Percentiles rank a stretch among this genome's conserved stretches.
phyloP scores from a whole-genome alignment of 169 alveolate genomes.

The Eimeria necatrix region DNA sequence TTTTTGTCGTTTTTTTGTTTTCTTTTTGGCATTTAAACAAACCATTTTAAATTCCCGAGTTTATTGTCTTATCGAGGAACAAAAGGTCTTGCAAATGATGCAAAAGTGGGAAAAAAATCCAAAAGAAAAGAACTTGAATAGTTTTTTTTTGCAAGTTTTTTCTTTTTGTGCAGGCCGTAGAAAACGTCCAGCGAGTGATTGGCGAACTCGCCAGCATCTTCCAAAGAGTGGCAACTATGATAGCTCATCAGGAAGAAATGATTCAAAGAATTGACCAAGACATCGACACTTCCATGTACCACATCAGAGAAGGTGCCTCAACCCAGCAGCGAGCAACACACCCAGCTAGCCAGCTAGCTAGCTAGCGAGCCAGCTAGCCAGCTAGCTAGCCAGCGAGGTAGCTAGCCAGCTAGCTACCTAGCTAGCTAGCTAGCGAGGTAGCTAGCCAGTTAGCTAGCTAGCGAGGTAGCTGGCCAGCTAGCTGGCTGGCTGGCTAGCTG shows the following conservation, averaged over 20 bases:
- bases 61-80: too few species aligned
- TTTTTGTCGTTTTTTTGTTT: neutral
- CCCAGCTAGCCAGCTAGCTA: too few species aligned
- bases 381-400: too few species aligned
- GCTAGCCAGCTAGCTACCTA: too few species aligned
- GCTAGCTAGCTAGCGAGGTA: too few species aligned
- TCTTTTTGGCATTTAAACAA: neutral
- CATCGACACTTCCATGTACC: conserved; percentile 32
- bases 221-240: conserved; percentile 85
- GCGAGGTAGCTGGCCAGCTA: too few species aligned
- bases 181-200: conserved; percentile 84
- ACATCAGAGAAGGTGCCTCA: conserved; percentile 59
- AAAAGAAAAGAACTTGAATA: too few species aligned
- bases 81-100: neutral
- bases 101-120: neutral
- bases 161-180: conserved; percentile 82
- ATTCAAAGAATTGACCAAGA: conserved; percentile 76
- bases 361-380: too few species aligned
- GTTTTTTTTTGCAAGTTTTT: neutral
- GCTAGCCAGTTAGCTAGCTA: too few species aligned
- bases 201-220: conserved; percentile 84
- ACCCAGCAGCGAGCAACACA: neutral
- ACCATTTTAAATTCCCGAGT: neutral
- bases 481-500: too few species aligned
- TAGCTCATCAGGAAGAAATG: conserved; percentile 85